These are phyloP conservation scores for Avicennia marina DNA, from an alignment of 257 asterid genomes.

Conservation along the genomic window DNA sequence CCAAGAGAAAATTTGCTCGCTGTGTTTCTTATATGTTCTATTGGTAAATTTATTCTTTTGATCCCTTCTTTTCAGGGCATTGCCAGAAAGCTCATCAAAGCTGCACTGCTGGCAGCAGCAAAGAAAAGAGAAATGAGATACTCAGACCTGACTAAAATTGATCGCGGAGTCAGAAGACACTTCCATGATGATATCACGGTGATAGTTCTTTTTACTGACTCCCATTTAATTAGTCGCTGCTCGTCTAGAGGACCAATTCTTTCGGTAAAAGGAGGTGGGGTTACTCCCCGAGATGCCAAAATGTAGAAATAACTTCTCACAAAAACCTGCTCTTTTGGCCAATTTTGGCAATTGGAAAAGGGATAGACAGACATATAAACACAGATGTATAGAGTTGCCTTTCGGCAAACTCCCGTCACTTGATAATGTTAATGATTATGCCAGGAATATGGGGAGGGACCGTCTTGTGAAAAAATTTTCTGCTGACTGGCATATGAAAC, in stretches of 20 bases:
- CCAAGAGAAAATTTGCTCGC: background rate
- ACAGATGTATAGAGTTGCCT: slow-evolving; percentile 25
- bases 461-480: background rate
- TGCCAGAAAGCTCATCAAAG: slow-evolving; percentile 57
- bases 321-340: slow-evolving; percentile 10
- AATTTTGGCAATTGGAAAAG: background rate
- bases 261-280: slow-evolving; percentile 54
- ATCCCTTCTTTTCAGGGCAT: slow-evolving; percentile 49
- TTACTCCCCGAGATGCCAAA: slow-evolving; percentile 24
- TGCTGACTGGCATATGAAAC: slow-evolving; percentile 55
- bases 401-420: slow-evolving; percentile 19
- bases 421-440: slow-evolving; percentile 43
- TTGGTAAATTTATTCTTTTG: background rate
- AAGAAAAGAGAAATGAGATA: slow-evolving; percentile 79
- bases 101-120: slow-evolving; percentile 64
- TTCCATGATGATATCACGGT: slow-evolving; percentile 82
- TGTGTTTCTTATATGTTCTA: background rate
- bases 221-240: slow-evolving; percentile 44
- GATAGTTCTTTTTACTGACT: slow-evolving; percentile 56
- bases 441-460: slow-evolving; percentile 28
- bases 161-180: slow-evolving; percentile 68
- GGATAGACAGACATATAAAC: background rate
- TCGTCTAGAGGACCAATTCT: slow-evolving; percentile 34
- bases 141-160: slow-evolving; percentile 59
- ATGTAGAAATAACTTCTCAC: slow-evolving; percentile 16